Percentiles rank a stretch among this genome's conserved stretches.
Evolutionary conservation across 768 basidiomycete species (phyloP).

Genomic region (Macrolepiota albuminosa): DNA sequence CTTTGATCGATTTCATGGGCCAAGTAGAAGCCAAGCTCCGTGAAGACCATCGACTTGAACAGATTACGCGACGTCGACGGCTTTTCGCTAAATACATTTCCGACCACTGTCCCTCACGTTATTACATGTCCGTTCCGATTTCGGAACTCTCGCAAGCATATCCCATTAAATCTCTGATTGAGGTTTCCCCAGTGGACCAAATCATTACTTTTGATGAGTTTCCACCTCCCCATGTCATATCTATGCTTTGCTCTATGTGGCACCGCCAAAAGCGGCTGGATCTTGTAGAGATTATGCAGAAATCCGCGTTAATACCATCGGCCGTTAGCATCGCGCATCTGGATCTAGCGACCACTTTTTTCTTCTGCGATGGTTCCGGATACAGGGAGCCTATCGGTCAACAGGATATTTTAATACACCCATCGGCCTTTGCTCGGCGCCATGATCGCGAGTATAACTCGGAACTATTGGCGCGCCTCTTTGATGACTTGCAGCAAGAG

Average conservation of each 20-base stretch:
- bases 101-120: constrained; percentile 7
- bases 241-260: constrained; percentile 13
- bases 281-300: constrained; percentile 16
- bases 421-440: constrained; percentile 12
- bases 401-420: constrained; percentile 15
- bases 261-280: constrained; percentile 7
- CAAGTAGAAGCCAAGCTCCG: constrained; percentile 21
- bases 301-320: constrained; percentile 7
- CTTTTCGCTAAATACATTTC: constrained; percentile 16
- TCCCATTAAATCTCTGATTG: constrained; percentile 17
- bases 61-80: constrained; percentile 15
- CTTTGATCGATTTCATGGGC: constrained; percentile 31
- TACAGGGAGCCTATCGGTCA: constrained; percentile 17
- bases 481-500: constrained; percentile 18
- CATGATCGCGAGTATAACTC: constrained; percentile 8
- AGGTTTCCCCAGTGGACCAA: constrained; percentile 13
- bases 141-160: constrained; percentile 17
- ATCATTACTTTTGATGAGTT: constrained; percentile 12
- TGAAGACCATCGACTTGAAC: constrained; percentile 12
- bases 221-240: constrained; percentile 11
- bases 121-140: constrained; percentile 9
- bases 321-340: constrained; percentile 10
- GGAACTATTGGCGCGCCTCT: constrained; percentile 13
- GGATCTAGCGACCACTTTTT: constrained; percentile 22
- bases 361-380: constrained; percentile 13